Base-by-base conservation (phyloP, 768 basidiomycete genomes). In the Solioccasus polychromus region DNA sequence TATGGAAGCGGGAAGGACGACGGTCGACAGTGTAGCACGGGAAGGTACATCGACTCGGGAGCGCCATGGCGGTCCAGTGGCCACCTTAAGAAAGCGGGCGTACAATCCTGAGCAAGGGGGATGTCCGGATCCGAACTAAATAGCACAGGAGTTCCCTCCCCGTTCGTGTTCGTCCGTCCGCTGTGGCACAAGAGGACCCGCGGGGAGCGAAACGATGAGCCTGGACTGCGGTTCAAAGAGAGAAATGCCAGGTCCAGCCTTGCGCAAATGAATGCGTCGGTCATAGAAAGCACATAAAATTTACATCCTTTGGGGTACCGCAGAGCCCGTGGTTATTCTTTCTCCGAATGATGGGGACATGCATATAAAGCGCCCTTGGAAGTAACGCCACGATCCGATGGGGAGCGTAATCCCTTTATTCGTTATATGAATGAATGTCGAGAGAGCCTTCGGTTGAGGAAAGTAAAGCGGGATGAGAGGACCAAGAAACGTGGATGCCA, bases 221-320 rank as follows among this genome's bases (percentile, higher is more conserved):
- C 56, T 39, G 45, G 50, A 39, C 38, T 23, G 11, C n/a, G 19
- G 3, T 25, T 30, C 36, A 19, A 50, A 42, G 45, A 35, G 38
- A 47, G 48, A 36, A 54, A 52, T 41, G 18, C 45, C 3, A 8
- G 47, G 39, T 23, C 44, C 46, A 28, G 30, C 38, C 35, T 44
- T 25, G 43, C 18, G 30, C 24, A 52, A 47, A 60, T 50, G 50
- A 61, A 48, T 15, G 10, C 32, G 24, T 46, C 48, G 45, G 53
- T n/a, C 40, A 19, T 42, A 53, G 41, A 46, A 7, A 34, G 51
- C 11, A 31, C 30, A 40, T 39, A 43, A 41, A 20, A 39, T 20
- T 45, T n/a, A n/a, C n/a, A 41, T 54, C 48, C 31, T 42, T 41
- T 39, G 35, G 19, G 39, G 50, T 44, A 12, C 30, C 15, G 44